Evolutionary conservation across 495 filamentous ascomycete species (phyloP).

Genomic region (Penicillium paxilli): DNA sequence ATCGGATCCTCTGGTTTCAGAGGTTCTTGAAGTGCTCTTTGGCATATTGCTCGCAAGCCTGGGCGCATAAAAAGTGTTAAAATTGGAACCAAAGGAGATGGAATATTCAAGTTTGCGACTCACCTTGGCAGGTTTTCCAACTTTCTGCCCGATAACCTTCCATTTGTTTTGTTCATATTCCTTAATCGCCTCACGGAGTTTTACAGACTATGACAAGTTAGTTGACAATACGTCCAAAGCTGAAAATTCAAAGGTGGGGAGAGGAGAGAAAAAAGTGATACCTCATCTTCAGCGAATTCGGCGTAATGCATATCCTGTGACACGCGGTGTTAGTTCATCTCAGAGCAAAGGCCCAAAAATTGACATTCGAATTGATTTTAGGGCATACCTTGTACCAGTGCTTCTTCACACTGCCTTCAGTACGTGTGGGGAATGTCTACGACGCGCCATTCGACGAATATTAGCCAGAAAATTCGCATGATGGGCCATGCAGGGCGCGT

Average conservation of each 20-base stretch:
- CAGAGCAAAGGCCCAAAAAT: background rate
- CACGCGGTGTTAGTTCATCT: constrained; percentile 24
- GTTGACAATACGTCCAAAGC: constrained; percentile 3
- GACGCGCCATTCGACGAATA: constrained; percentile 22
- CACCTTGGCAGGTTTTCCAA: constrained; percentile 97
- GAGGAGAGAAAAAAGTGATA: constrained; percentile 49
- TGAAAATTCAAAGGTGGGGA: background rate
- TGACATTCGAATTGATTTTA: constrained; percentile 1
- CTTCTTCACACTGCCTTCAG: constrained; percentile 98
- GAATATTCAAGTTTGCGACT: constrained; percentile 9
- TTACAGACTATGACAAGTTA: constrained; percentile 64
- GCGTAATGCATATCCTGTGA: constrained; percentile 96
- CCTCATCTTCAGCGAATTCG: constrained; percentile 98
- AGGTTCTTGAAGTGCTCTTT: constrained; percentile 86
- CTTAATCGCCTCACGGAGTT: constrained; percentile 90
- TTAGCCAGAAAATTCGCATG: background rate
- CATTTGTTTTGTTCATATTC: constrained; percentile 98
- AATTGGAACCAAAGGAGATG: constrained; percentile 10
- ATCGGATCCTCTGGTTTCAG: constrained; percentile 24
- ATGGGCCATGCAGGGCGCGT: background rate
- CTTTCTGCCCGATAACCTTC: constrained; percentile 94
- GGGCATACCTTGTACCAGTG: constrained; percentile 93
- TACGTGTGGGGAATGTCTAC: constrained; percentile 87
- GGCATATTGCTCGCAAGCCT: constrained; percentile 98
- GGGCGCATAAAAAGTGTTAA: background rate